phyloP scores from a whole-genome alignment of 192 early-diverging fungal genomes.

The Mortierella alpina region DNA sequence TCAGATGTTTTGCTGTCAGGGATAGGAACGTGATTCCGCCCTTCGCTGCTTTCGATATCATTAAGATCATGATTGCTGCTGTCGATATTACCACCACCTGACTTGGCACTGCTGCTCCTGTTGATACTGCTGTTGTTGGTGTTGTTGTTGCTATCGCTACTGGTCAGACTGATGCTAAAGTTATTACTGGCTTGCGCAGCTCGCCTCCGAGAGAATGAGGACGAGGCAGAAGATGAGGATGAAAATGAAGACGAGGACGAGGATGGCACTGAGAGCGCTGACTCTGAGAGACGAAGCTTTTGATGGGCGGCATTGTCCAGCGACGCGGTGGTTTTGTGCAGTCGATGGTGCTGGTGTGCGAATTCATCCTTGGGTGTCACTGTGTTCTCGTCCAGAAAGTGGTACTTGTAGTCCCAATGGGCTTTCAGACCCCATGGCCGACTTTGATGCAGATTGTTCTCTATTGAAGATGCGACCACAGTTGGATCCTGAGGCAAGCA shows the following conservation, averaged over 20 bases:
- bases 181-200: slow-evolving; percentile 8
- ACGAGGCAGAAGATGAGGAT: slow-evolving; percentile 23
- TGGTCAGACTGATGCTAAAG: slow-evolving; percentile 16
- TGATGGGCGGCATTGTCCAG: slow-evolving; percentile 15
- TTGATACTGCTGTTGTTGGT: neutral
- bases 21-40: slow-evolving; percentile 7
- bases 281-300: slow-evolving; percentile 20
- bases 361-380: slow-evolving; percentile 50
- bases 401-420: slow-evolving; percentile 40
- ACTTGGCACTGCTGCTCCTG: neutral
- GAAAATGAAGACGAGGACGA: slow-evolving; percentile 40
- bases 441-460: slow-evolving; percentile 22
- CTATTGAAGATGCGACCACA: slow-evolving; percentile 17
- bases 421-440: slow-evolving; percentile 37
- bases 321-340: slow-evolving; percentile 26
- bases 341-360: slow-evolving; percentile 43
- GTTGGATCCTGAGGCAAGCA: slow-evolving; percentile 42
- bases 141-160: slow-evolving; percentile 7
- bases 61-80: neutral
- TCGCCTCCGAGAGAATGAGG: slow-evolving; percentile 42
- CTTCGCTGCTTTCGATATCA: neutral
- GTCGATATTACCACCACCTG: neutral
- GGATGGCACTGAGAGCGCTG: slow-evolving; percentile 15
- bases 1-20: slow-evolving; percentile 7
- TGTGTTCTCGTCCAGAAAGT: slow-evolving; percentile 46